Evolutionary conservation across 306 rosid species (phyloP).

Genomic region (Hippophae tibetana): DNA sequence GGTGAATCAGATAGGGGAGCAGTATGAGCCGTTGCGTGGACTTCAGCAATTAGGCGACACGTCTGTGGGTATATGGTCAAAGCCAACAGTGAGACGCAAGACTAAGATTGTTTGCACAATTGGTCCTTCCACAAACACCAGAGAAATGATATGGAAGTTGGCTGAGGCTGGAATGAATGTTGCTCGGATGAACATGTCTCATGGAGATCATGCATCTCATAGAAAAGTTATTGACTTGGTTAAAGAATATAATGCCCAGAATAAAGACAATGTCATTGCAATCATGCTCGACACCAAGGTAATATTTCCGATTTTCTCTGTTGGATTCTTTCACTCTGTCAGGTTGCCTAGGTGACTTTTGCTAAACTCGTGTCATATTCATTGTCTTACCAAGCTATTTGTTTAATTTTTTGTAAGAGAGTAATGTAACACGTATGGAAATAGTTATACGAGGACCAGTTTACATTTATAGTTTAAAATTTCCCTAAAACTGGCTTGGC

Average conservation of each 20-base stretch:
- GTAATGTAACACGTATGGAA: background rate
- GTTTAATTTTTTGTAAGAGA: background rate
- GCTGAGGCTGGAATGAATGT: constrained; percentile 99
- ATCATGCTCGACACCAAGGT: constrained; percentile 98
- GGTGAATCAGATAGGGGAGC: constrained; percentile 41
- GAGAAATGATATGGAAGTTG: constrained; percentile 94
- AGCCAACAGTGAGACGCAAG: constrained; percentile 75
- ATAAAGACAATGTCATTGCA: constrained; percentile 68
- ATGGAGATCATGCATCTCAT: constrained; percentile 96
- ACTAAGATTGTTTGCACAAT: constrained; percentile 95
- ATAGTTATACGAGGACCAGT: background rate
- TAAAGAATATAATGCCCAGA: constrained; percentile 74
- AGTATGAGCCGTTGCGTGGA: constrained; percentile 43
- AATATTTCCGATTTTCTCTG: background rate
- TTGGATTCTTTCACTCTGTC: background rate
- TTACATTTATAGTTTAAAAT: background rate
- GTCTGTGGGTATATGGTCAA: constrained; percentile 72
- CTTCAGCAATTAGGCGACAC: constrained; percentile 45
- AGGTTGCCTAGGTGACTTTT: background rate
- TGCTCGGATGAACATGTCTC: constrained; percentile 95
- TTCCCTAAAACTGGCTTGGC: background rate
- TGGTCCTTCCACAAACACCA: constrained; percentile 90
- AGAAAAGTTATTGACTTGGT: constrained; percentile 92
- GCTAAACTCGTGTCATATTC: background rate
- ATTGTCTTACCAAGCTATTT: background rate